Conservation (phyloP, 352 stramenopile genomes). For the Phytophthora citrophthora region DNA sequence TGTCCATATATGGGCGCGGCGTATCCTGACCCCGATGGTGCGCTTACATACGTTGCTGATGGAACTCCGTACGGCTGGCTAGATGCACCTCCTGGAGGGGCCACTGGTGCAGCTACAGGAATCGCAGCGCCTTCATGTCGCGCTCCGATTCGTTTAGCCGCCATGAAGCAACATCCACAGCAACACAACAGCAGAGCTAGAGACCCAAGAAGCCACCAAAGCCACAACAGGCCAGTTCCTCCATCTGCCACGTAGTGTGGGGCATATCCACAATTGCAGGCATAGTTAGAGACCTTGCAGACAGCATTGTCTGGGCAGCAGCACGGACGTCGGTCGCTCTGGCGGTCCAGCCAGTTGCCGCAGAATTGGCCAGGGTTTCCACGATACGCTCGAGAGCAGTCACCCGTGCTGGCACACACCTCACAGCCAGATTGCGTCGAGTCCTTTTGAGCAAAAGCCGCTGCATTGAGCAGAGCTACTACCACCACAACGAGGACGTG, state of each 20-base stretch:
- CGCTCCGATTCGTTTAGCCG: slow-evolving; percentile 15
- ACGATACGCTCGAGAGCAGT: slow-evolving; percentile 50
- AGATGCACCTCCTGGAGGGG: slow-evolving; percentile 1
- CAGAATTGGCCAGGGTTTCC: slow-evolving; percentile 50
- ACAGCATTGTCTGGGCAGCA: slow-evolving; percentile 51
- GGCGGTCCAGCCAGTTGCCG: slow-evolving; percentile 61
- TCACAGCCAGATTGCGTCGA: slow-evolving; percentile 52
- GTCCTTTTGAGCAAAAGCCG: slow-evolving; percentile 15
- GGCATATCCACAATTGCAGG: slow-evolving; percentile 47
- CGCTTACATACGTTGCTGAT: slow-evolving; percentile 19
- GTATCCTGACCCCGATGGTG: slow-evolving; percentile 20
- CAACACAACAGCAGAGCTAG: slow-evolving; percentile 35
- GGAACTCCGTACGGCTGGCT: slow-evolving; percentile 14
- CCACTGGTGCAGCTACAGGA: slow-evolving; percentile 25
- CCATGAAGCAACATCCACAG: slow-evolving; percentile 35
- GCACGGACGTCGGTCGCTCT: slow-evolving; percentile 44
- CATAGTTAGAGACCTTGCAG: slow-evolving; percentile 60
- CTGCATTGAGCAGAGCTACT: slow-evolving; percentile 2
- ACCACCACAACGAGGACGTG: neutral
- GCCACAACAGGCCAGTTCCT: slow-evolving; percentile 35
- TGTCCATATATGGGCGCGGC: slow-evolving; percentile 30
- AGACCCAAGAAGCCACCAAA: slow-evolving; percentile 53
- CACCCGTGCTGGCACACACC: slow-evolving; percentile 45
- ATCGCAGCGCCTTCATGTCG: slow-evolving; percentile 8
- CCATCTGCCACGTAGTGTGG: slow-evolving; percentile 7